These are phyloP conservation scores for Claviceps paspali DNA, from an alignment of 2,329 filamentous ascomycete species.

Conservation along the genomic window DNA sequence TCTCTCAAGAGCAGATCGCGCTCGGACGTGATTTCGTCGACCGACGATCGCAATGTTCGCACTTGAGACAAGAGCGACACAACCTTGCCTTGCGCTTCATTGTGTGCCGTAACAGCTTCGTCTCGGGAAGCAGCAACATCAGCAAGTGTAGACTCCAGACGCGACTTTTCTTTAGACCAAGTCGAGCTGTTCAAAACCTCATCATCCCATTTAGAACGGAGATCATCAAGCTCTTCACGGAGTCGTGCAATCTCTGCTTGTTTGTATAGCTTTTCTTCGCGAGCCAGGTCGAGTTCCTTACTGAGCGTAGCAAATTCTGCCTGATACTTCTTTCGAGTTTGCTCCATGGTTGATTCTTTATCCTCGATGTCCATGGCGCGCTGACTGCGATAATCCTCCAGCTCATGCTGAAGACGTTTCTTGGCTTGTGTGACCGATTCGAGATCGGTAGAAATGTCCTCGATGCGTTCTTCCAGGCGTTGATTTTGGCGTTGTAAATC, in stretches of 20 bases:
- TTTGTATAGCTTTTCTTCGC: slow-evolving; percentile 75
- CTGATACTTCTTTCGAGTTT: slow-evolving; percentile 95
- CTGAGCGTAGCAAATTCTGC: slow-evolving; percentile 77
- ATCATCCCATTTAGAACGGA: slow-evolving; percentile 94
- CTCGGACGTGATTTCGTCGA: slow-evolving; percentile 77
- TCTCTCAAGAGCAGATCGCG: slow-evolving; percentile 74
- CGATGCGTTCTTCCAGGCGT: slow-evolving; percentile 75
- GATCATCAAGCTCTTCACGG: slow-evolving; percentile 88
- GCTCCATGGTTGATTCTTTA: slow-evolving; percentile 89
- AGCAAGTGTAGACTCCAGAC: slow-evolving; percentile 76
- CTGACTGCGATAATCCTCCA: slow-evolving; percentile 93
- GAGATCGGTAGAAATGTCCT: slow-evolving; percentile 82
- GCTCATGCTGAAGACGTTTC: slow-evolving; percentile 88
- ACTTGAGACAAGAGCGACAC: slow-evolving; percentile 84
- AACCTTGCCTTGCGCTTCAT: slow-evolving; percentile 86
- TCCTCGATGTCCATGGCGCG: slow-evolving; percentile 93
- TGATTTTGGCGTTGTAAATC: slow-evolving; percentile 84
- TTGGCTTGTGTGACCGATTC: slow-evolving; percentile 76
- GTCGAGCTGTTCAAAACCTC: slow-evolving; percentile 95
- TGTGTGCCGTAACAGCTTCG: slow-evolving; percentile 83
- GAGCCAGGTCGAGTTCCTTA: slow-evolving; percentile 83
- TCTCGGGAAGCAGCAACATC: slow-evolving; percentile 85
- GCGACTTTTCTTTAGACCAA: slow-evolving; percentile 94
- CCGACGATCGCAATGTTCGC: slow-evolving; percentile 61
- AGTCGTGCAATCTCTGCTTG: slow-evolving; percentile 76